Conservation (phyloP, 257 asterid genomes). For the Primulina tabacum region DNA sequence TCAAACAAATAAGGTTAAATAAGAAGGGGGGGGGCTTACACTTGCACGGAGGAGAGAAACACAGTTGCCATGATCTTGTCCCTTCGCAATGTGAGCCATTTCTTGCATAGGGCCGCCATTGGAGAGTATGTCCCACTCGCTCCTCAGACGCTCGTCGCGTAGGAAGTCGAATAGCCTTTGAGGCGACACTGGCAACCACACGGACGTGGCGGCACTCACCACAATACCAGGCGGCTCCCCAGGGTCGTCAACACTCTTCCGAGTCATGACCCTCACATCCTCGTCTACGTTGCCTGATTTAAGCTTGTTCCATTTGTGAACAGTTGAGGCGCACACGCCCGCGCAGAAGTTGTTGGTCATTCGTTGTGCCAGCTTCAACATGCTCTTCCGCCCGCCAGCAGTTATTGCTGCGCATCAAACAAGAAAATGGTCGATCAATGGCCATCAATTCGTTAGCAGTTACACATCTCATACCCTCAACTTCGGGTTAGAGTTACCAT, state of each 20-base stretch:
- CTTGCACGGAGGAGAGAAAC: slow-evolving; percentile 86
- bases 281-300: slow-evolving; percentile 67
- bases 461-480: not conserved
- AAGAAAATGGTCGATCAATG: not conserved
- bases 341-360: slow-evolving; percentile 92
- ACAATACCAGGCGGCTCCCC: slow-evolving; percentile 95
- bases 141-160: slow-evolving; percentile 69
- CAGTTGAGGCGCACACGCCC: slow-evolving; percentile 85
- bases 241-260: slow-evolving; percentile 78
- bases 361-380: slow-evolving; percentile 90
- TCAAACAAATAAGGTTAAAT: too few species aligned
- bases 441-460: not conserved
- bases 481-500: not conserved
- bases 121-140: slow-evolving; percentile 93
- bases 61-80: slow-evolving; percentile 82
- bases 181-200: slow-evolving; percentile 79
- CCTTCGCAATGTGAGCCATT: slow-evolving; percentile 88
- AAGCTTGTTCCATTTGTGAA: slow-evolving; percentile 87
- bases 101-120: slow-evolving; percentile 97
- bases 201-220: slow-evolving; percentile 82
- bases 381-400: slow-evolving; percentile 75
- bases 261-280: slow-evolving; percentile 79
- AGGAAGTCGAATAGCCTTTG: slow-evolving; percentile 76
- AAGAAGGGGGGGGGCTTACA: slow-evolving; percentile 32
- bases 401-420: slow-evolving; percentile 49